Percentiles rank a stretch among this genome's conserved stretches.
phyloP scores from a whole-genome alignment of 306 rosid species.

The Prunus armeniaca region DNA sequence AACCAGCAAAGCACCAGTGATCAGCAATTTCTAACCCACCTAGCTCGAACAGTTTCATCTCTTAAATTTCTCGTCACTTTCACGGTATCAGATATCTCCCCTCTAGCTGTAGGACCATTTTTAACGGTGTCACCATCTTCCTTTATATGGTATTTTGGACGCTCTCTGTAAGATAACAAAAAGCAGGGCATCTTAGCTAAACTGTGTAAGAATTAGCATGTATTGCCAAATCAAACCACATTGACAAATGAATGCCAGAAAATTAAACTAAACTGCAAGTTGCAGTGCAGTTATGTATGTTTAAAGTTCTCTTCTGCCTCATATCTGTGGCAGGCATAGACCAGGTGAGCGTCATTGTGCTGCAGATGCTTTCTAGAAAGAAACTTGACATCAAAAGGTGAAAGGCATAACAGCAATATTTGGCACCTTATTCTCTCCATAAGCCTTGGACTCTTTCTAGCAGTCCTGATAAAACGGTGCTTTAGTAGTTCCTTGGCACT shows the following conservation, averaged over 20 bases:
- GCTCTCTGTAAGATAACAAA: slow-evolving; percentile 65
- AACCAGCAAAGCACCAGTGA: slow-evolving; percentile 4
- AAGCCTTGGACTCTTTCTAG: slow-evolving; percentile 85
- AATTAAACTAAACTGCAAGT: slow-evolving; percentile 12
- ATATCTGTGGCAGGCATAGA: slow-evolving; percentile 7
- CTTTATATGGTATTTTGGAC: slow-evolving; percentile 75
- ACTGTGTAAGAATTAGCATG: slow-evolving; percentile 16
- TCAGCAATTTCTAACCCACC: slow-evolving; percentile 52
- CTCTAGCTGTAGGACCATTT: slow-evolving; percentile 54
- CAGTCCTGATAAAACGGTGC: slow-evolving; percentile 88
- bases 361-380: neutral
- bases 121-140: slow-evolving; percentile 57
- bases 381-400: neutral
- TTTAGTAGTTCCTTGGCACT: slow-evolving; percentile 95
- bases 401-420: neutral
- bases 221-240: slow-evolving; percentile 19
- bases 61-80: slow-evolving; percentile 56
- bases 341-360: slow-evolving; percentile 9
- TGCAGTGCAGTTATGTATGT: slow-evolving; percentile 5
- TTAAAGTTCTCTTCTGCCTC: neutral
- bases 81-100: slow-evolving; percentile 70
- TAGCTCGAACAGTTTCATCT: slow-evolving; percentile 63
- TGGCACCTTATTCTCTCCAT: slow-evolving; percentile 88
- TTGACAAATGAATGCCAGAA: slow-evolving; percentile 7
- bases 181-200: slow-evolving; percentile 27